Conservation (phyloP, 129 eudicot species). For the Flaveria bidentis region DNA sequence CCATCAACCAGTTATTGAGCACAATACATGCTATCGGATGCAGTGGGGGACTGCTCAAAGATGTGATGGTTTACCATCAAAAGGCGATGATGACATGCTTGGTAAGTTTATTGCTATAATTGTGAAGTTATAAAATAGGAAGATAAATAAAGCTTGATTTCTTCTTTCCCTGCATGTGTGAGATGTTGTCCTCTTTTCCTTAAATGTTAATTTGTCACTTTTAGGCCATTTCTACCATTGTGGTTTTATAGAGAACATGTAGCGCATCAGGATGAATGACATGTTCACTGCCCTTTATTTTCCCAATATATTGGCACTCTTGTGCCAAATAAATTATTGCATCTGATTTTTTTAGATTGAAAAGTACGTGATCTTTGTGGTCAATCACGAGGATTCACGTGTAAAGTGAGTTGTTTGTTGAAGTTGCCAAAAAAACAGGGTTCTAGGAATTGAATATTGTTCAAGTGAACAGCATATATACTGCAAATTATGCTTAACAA, state of each 20-base stretch:
- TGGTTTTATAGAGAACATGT: slow-evolving; percentile 11
- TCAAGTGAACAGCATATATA: background rate
- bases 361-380: background rate
- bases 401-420: background rate
- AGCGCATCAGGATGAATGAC: background rate
- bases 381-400: background rate
- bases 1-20: slow-evolving; percentile 86
- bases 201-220: slow-evolving; percentile 13
- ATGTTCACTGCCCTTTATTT: slow-evolving; percentile 12
- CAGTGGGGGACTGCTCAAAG: slow-evolving; percentile 96
- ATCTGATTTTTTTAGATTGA: background rate
- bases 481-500: background rate
- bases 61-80: slow-evolving; percentile 84
- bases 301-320: background rate
- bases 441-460: background rate
- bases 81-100: slow-evolving; percentile 71
- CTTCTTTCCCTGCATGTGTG: background rate
- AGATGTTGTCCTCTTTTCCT: slow-evolving; percentile 11
- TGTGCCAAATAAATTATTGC: background rate
- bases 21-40: slow-evolving; percentile 95
- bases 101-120: slow-evolving; percentile 51
- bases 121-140: background rate
- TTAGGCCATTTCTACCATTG: background rate
- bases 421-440: slow-evolving; percentile 14
- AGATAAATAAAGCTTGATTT: background rate